Conservation (phyloP, 805 yeast genomes). For the Ogataea paradorogensis region DNA sequence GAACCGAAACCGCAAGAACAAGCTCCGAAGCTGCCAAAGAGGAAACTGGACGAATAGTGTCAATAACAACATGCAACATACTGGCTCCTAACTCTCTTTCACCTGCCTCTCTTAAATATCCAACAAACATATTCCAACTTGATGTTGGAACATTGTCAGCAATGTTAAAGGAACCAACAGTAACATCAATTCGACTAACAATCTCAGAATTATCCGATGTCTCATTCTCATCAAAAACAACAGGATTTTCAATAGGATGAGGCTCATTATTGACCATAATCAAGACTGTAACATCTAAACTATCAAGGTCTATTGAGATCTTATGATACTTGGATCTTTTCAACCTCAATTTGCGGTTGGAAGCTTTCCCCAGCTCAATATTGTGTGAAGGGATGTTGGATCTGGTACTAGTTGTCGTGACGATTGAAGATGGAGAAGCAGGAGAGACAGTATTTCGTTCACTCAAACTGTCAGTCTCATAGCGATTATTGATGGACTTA, state of each 20-base stretch:
- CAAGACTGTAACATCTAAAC: constrained; percentile 46
- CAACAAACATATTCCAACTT: constrained; percentile 83
- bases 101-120: constrained; percentile 65
- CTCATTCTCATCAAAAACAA: constrained; percentile 28
- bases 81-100: constrained; percentile 67
- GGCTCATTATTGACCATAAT: constrained; percentile 42
- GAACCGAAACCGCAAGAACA: constrained; percentile 47
- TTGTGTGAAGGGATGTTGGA: constrained; percentile 20
- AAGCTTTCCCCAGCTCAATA: constrained; percentile 33
- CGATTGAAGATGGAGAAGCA: constrained; percentile 10
- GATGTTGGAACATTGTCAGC: constrained; percentile 81
- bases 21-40: constrained; percentile 68
- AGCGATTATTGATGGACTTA: constrained; percentile 26
- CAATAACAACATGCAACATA: constrained; percentile 54
- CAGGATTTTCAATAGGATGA: constrained; percentile 25
- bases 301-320: constrained; percentile 51
- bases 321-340: constrained; percentile 64
- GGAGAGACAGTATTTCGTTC: constrained; percentile 11
- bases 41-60: constrained; percentile 62
- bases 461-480: constrained; percentile 10
- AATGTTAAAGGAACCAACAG: constrained; percentile 54
- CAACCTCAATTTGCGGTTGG: constrained; percentile 48
- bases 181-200: constrained; percentile 47
- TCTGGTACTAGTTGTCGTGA: constrained; percentile 12
- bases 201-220: constrained; percentile 39